phyloP scores from a whole-genome alignment of 2,329 filamentous ascomycete genomes.

The Monosporascus sp. region DNA sequence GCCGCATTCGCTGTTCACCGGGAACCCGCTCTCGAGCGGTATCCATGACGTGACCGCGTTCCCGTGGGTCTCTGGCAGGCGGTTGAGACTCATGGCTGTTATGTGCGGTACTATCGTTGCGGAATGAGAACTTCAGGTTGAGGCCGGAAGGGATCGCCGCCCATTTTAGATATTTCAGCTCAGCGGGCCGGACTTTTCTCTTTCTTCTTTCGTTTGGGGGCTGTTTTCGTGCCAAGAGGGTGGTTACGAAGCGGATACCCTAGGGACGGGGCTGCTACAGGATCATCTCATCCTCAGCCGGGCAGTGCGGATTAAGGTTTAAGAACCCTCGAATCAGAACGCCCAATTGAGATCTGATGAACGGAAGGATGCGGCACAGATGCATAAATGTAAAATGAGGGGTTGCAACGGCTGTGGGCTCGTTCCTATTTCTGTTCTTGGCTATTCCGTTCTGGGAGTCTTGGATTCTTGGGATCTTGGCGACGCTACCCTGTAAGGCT shows the following conservation, averaged over 20 bases:
- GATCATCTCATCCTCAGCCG: background rate
- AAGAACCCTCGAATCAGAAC: background rate
- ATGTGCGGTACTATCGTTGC: background rate
- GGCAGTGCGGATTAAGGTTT: background rate
- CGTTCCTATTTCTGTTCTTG: too few relatives aligned
- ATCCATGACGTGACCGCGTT: constrained; percentile 15
- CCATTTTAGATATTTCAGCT: background rate
- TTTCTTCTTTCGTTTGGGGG: too few relatives aligned
- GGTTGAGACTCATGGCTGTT: constrained; percentile 7
- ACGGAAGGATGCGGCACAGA: background rate
- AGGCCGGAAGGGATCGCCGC: background rate
- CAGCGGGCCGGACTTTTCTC: too few relatives aligned
- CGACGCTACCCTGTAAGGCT: too few relatives aligned
- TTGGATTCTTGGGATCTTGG: too few relatives aligned
- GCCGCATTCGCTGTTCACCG: constrained; percentile 10
- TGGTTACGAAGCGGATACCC: too few relatives aligned
- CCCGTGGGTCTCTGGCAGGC: constrained; percentile 13
- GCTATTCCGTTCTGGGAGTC: too few relatives aligned
- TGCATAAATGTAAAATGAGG: background rate
- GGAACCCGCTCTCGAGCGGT: constrained; percentile 9
- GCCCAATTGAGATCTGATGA: too few relatives aligned
- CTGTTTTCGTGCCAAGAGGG: too few relatives aligned
- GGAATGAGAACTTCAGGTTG: too few relatives aligned
- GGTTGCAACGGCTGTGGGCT: too few relatives aligned
- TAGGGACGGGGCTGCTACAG: too few relatives aligned